phyloP scores from a whole-genome alignment of 2,329 filamentous ascomycete genomes.

The Aotearoamyces nothofagi region DNA sequence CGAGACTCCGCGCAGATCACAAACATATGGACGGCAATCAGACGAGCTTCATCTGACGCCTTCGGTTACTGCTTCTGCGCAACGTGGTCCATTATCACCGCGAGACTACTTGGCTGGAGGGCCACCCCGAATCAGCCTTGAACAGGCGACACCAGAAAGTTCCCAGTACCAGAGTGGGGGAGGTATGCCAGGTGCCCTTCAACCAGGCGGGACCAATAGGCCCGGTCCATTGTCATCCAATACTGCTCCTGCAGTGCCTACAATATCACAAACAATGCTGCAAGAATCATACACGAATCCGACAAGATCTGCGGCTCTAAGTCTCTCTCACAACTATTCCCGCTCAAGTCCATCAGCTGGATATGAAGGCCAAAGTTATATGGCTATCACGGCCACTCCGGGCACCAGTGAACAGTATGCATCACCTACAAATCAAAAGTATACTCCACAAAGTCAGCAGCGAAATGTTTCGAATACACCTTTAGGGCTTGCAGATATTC shows the following conservation, averaged over 20 bases:
- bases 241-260: slow-evolving; percentile 41
- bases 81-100: slow-evolving; percentile 18
- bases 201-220: slow-evolving; percentile 35
- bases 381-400: slow-evolving; percentile 49
- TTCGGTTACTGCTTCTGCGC: slow-evolving; percentile 16
- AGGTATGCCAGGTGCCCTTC: slow-evolving; percentile 43
- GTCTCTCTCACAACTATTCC: slow-evolving; percentile 61
- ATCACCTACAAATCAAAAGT: slow-evolving; percentile 36
- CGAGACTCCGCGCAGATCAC: slow-evolving; percentile 32
- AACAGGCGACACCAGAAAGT: slow-evolving; percentile 35
- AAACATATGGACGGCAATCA: slow-evolving; percentile 29
- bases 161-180: slow-evolving; percentile 28
- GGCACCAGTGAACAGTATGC: slow-evolving; percentile 47
- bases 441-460: slow-evolving; percentile 39
- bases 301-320: slow-evolving; percentile 49
- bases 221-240: slow-evolving; percentile 36
- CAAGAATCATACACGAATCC: slow-evolving; percentile 46
- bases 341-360: slow-evolving; percentile 62
- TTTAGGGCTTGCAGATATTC: slow-evolving; percentile 80
- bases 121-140: slow-evolving; percentile 41
- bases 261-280: slow-evolving; percentile 33
- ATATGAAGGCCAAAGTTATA: slow-evolving; percentile 37
- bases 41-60: slow-evolving; percentile 40
- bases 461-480: slow-evolving; percentile 67
- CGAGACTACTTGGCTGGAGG: slow-evolving; percentile 30